Evolutionary conservation across 768 basidiomycete genomes (phyloP), one percentile per base, ranked within the genome.

Genomic region (Kwoniella shandongensis): DNA sequence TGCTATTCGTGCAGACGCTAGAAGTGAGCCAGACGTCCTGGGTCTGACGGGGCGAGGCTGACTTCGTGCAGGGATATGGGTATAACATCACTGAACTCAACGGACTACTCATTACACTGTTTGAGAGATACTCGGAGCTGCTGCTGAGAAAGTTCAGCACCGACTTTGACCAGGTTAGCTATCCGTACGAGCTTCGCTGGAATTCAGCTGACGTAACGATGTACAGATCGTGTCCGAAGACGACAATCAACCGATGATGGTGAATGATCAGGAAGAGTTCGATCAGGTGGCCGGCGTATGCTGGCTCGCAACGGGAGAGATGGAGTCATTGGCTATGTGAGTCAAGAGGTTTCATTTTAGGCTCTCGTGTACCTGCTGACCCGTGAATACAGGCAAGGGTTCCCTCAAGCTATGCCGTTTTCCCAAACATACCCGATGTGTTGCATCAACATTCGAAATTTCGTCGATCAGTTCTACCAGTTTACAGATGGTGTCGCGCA

Each of bases 401-500:
- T 86, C 51, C 91, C 92, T 4, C 79, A 86, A 54, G 80, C 81
- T 25, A 80, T 99, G 38, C 92, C 96, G 1, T 99, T 94, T 89
- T 98, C 94, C 0, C 87, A 89, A 73, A 88, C 89, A 0, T 98
- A 97, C 76, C 89, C 91, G 66, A 80, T 88, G n/a, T 94, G 90
- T 68, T 97, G 94, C 73, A 88, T 89, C 80, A 78, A 94, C 85
- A 88, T 94, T 57, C 86, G 90, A 23, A 81, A 80, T 40, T 97
- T 94, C 70, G 88, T 96, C 36, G 88, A 92, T 65, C 91, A 90
- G 66, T 98, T 96, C 79, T 94, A 97, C 73, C 86, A 90, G 22
- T 99, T 98, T 75, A 85, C 93, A 0, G 96, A 99, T 66, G 94
- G 94, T 8, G 88, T 96, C 4, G 86, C 88, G 1, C 89, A 93